Evolutionary conservation across 352 stramenopile species (phyloP), one percentile per base, ranked within the genome.

Genomic region (Pythium biforme): DNA sequence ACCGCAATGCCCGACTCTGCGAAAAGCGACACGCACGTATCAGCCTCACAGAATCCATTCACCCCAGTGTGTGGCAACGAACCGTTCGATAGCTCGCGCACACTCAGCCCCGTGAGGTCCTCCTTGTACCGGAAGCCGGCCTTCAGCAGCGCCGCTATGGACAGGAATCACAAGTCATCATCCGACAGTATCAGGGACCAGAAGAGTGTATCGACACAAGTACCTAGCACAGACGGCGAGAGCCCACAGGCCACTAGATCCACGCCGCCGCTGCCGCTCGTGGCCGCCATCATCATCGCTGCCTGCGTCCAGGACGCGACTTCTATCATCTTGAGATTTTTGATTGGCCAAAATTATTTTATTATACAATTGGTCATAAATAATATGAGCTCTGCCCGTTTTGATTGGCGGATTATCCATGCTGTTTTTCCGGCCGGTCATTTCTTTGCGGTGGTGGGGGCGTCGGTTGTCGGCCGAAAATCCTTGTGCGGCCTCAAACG

Each of bases 51-150:
- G 33, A 3, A 20, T 20, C 26, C 19, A 7, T 6, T 39, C 14
- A 40, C 34, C 9, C n/a, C n/a, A n/a, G n/a, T n/a, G n/a, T n/a
- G n/a, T n/a, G n/a, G n/a, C n/a, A n/a, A 40, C 39, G 19, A 50
- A 89, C 83, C 83, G 23, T 75, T 83, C 2, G 77, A 70, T 29
- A 92, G 69, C 58, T 88, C 75, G n/a, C 83, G 66, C 9, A 76
- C 74, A 9, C 74, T 79, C 17, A 90, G 29, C 7, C 73, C 74
- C 2, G 55, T n/a, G 0, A 92, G 43, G 37, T 92, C 83, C 11
- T 69, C 64, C 50, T 73, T 72, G 55, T 83, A 85, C 19, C 81
- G 76, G 40, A 92, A 88, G 3, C 83, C 83, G 5, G 79, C 75
- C 19, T 81, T 74, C 26, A 88, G 74, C 31, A 92, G 76, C 52